Evolutionary conservation across 306 rosid genomes (phyloP).

Genomic region (Morella rubra): DNA sequence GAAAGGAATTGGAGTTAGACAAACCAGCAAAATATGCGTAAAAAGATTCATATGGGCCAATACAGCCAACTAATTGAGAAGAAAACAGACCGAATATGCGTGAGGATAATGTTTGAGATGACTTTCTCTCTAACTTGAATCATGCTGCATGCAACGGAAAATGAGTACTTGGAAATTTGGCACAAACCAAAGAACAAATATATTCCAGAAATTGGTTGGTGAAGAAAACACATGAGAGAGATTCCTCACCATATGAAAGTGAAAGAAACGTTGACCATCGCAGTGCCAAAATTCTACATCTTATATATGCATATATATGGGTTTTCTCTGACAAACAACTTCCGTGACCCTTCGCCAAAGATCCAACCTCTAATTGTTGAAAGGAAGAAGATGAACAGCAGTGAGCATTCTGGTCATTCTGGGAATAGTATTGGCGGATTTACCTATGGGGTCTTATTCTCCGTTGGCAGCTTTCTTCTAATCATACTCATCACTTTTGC

Average conservation of each 20-base stretch:
- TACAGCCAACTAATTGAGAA: too few relatives aligned
- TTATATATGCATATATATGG: not conserved
- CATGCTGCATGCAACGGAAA: not conserved
- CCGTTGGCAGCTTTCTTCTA: slow-evolving; percentile 16
- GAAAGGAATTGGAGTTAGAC: too few relatives aligned
- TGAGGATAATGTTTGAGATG: too few relatives aligned
- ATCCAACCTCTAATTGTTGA: not conserved
- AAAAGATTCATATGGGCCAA: too few relatives aligned
- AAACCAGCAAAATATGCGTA: too few relatives aligned
- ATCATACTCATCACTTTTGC: not conserved
- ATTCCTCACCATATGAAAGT: not conserved
- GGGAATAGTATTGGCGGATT: not conserved
- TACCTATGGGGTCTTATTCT: slow-evolving; percentile 16
- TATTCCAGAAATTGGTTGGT: not conserved
- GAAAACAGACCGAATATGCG: too few relatives aligned
- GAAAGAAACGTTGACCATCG: not conserved
- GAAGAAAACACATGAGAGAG: not conserved
- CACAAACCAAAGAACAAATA: not conserved
- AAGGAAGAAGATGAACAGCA: not conserved
- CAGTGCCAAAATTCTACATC: not conserved
- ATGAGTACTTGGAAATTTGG: not conserved
- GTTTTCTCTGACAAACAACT: not conserved
- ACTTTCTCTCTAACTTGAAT: too few relatives aligned
- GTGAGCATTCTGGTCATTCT: not conserved
- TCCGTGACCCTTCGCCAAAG: not conserved